Evolutionary conservation across 2,329 filamentous ascomycete genomes (phyloP), one percentile per base, ranked within the genome.

Genomic region (Phialocephala subalpina): DNA sequence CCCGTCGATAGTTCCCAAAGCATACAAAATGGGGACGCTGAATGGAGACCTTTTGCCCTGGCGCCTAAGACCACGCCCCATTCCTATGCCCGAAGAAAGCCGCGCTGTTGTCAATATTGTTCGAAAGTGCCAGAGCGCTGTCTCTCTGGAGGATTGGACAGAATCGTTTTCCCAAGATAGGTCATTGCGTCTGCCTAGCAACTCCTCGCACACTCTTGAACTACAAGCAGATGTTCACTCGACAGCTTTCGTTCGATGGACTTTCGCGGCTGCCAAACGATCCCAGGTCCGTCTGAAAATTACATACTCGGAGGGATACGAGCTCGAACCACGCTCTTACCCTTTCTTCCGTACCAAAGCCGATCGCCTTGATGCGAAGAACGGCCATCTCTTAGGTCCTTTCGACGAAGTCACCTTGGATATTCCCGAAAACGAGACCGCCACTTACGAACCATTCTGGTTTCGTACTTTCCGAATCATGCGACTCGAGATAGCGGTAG

Each of bases 11-110:
- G 33, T 56, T 1, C 59, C 72, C 1, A 67, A 29, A 1, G 73
- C 76, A 1, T 63, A 73, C 66, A 70, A 72, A 2, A 73, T 80
- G 55, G 74, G 67, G 33, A 78, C 77, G 0, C 35, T 76, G 27
- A 80, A 80, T 66, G 80, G 80, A 0, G 79, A 81, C 38, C 73
- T 81, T 5, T 59, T 77, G 0, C 79, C 79, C 0, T 82, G 80
- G 80, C 70, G 75, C 33, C 65, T 82, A 2, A 72, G 73, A 9
- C 76, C 78, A n/a, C 76, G 80, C 0, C 62, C 67, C 0, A 80
- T 81, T n/a, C 79, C 79, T 3, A 65, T 65, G 66, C 61, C 63
- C 1, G 42, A 53, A 33, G 63, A 66, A 38, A 77, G 64, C 1
- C 38, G 52, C 0, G 64, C 73, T 0, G 38, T 29, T 0, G 68